These are phyloP conservation scores for Brassica nigra DNA, from an alignment of 345 rosid genomes.

Conservation along the genomic window DNA sequence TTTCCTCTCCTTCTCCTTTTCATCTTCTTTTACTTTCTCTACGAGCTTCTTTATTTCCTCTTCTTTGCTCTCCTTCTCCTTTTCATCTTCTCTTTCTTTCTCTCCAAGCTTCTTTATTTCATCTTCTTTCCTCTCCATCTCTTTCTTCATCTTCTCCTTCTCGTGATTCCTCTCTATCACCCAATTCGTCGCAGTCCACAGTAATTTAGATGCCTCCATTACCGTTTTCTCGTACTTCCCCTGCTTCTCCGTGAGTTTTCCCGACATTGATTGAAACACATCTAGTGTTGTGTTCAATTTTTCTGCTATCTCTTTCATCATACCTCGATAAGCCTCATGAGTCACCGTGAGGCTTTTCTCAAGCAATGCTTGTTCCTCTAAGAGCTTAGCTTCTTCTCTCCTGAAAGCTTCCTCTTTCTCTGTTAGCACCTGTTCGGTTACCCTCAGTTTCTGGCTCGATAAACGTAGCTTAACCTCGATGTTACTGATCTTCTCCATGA, in stretches of 20 bases:
- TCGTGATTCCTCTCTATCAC: constrained; percentile 47
- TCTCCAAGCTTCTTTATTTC: not conserved
- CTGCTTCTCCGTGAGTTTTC: constrained; percentile 48
- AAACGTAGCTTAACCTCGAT: constrained; percentile 86
- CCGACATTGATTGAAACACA: constrained; percentile 49
- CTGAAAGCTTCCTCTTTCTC: constrained; percentile 79
- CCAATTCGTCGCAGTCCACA: constrained; percentile 58
- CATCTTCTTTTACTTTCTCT: not conserved
- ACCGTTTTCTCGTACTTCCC: constrained; percentile 47
- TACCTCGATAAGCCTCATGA: constrained; percentile 47
- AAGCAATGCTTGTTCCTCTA: constrained; percentile 60
- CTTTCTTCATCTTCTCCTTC: constrained; percentile 39
- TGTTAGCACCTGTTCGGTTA: constrained; percentile 78
- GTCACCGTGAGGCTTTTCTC: constrained; percentile 57
- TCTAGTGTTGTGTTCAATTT: constrained; percentile 45
- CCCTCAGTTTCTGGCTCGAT: constrained; percentile 92
- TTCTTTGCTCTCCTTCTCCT: not conserved
- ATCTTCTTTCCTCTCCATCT: not conserved
- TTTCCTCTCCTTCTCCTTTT: not conserved
- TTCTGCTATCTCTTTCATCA: constrained; percentile 54
- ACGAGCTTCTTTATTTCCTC: not conserved
- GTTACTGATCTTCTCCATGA: constrained; percentile 55
- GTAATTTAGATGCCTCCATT: constrained; percentile 45
- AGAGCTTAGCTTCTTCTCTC: constrained; percentile 61
- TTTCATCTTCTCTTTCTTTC: not conserved